Evolutionary conservation across 1,284 basidiomycete species (phyloP), one percentile per base, ranked within the genome.

Genomic region (Boletellus dicymbophilus): DNA sequence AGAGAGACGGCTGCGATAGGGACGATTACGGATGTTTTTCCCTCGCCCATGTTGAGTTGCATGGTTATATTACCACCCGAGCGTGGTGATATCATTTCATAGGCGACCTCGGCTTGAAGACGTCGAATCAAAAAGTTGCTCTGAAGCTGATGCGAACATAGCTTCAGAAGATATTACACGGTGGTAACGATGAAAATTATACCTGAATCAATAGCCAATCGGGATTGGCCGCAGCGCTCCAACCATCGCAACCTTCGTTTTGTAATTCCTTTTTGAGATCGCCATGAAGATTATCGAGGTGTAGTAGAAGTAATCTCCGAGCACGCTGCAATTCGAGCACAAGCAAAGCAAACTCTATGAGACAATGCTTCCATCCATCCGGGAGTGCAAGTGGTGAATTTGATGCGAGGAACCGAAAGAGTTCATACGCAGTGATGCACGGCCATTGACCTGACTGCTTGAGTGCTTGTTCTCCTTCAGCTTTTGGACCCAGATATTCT

Each of bases 161-260:
- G n/a, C n/a, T n/a, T 26, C 16, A 39, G 16, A 15, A 16, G n/a
- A 18, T 15, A 25, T 10, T 26, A 26, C 9, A 15, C 2, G 76
- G 12, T 9, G 11, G 44, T 18, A 16, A 12, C 20, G 16, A 15
- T 18, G 1, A 4, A 37, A 38, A 44, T 43, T 65, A n/a, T 25
- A 75, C 72, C 66, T 78, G 75, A 20, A 78, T 66, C 12, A 78
- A 54, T 1, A 77, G 59, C 77, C 77, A 78, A 47, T 76, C 75
- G 1, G 65, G 54, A 43, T 66, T 45, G 9, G 28, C 26, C 10
- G 55, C 44, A 6, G 55, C 52, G 23, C 60, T 38, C 50, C 58
- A 48, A 4, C 41, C 49, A 22, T 61, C 44, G 23, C 44, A 50
- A 1, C 53, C 36, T 12, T 37, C 36, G 13, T 37, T 37, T 5